Conservation (phyloP, 257 asterid species). For the Nicotiana tabacum region DNA sequence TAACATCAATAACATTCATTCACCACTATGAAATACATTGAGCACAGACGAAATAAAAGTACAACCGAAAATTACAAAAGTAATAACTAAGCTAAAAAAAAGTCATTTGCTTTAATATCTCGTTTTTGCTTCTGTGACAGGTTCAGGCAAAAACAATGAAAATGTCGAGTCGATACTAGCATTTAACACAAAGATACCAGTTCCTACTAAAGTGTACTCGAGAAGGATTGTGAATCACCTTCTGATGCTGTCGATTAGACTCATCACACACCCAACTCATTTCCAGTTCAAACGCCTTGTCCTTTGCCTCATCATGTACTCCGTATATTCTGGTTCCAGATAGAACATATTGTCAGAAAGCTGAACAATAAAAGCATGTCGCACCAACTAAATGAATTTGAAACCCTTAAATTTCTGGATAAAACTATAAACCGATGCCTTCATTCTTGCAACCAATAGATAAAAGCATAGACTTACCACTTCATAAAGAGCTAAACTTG, state of each 20-base stretch:
- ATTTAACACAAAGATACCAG: background rate
- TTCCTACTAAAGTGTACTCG: background rate
- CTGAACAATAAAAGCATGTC: background rate
- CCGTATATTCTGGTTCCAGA: constrained; percentile 62
- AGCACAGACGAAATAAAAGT: background rate
- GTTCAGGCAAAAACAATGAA: background rate
- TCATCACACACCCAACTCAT: constrained; percentile 99
- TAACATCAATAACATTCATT: background rate
- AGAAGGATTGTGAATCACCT: constrained; percentile 40
- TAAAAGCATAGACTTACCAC: background rate
- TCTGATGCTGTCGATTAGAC: constrained; percentile 87
- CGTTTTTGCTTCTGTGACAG: background rate
- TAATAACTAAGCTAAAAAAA: background rate
- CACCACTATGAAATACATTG: background rate
- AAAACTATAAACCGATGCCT: background rate
- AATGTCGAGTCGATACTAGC: background rate
- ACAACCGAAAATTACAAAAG: background rate
- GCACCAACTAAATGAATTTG: background rate
- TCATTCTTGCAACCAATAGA: background rate
- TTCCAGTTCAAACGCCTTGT: constrained; percentile 95
- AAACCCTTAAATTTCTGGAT: background rate
- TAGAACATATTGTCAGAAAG: background rate
- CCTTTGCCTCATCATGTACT: constrained; percentile 95
- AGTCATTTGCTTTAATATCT: background rate
- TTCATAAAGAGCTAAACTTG: background rate